Evolutionary conservation across 1,284 basidiomycete species (phyloP), one percentile per base, ranked within the genome.

Genomic region (Rhodotorula sp.): DNA sequence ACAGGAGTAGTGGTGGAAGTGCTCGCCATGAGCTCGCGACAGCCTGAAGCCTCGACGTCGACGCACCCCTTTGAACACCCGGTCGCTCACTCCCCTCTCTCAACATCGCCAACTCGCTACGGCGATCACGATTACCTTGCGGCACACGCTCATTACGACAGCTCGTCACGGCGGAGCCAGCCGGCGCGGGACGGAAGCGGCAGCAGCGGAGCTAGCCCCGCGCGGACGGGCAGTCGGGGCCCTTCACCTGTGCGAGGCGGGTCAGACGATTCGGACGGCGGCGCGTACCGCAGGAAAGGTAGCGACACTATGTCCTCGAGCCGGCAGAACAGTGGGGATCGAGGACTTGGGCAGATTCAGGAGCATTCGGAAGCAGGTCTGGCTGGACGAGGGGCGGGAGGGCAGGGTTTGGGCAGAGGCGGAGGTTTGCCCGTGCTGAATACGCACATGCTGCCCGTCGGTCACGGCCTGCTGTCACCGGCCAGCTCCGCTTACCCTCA

Each of bases 61-160:
- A 10, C 54, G 54, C 31, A 13, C 34, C 54, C 54, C 54, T n/a
- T n/a, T 34, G 26, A 10, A 10, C 59, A 20, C 9, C 60, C n/a
- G 15, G 16, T 5, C 11, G 30, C 20, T 13, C 46, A 22, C 28
- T 28, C 37, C 34, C 51, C 47, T 18, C 51, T 61, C 26, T 61
- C 60, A 40, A 31, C 60, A 11, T 61, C 60, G 20, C 60, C 60
- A 20, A 61, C 60, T 6, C 60, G 60, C 5, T 61, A 61, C 60
- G 51, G 28, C 26, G 51, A 46, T 37, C 18, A 37, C 20, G 51
- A 40, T 24, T 11, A 44, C 37, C 55, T 44, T 40, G 15, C 55
- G 6, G 26, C 55, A 15, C 37, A 56, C 55, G 24, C 26, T 22
- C 18, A 18, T 5, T 22, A 40, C 20, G n/a, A 56, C n/a, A 37